Conservation (phyloP, 169 alveolate genomes). For the Theileria orientalis region DNA sequence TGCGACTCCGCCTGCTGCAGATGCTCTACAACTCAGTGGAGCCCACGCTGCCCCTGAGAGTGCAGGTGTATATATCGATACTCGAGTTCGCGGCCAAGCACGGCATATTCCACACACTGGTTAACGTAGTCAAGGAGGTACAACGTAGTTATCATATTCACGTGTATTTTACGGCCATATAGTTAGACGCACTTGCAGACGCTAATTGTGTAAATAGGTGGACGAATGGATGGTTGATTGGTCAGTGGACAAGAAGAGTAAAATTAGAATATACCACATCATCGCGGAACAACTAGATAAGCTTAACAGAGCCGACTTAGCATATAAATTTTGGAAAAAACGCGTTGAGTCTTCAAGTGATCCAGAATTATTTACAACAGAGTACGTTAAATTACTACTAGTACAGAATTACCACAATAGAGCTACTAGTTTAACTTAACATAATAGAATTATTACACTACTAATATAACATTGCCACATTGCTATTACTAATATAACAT, state of each 20-base stretch:
- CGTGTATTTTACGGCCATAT: too few species aligned
- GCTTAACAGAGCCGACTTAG: slow-evolving; percentile 51
- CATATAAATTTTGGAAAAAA: slow-evolving; percentile 42
- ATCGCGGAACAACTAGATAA: slow-evolving; percentile 68
- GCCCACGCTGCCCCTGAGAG: slow-evolving; percentile 66
- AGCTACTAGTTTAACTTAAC: neutral
- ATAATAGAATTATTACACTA: neutral
- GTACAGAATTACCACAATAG: neutral
- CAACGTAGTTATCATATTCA: neutral
- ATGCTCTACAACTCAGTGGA: slow-evolving; percentile 72
- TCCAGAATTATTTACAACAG: slow-evolving; percentile 24
- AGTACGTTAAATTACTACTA: neutral
- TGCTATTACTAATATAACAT: too few species aligned
- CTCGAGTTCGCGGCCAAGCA: slow-evolving; percentile 72
- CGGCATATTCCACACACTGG: slow-evolving; percentile 61
- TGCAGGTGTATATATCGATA: slow-evolving; percentile 62
- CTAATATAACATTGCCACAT: too few species aligned
- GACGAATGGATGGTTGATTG: slow-evolving; percentile 74
- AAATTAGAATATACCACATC: slow-evolving; percentile 61
- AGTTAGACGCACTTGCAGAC: too few species aligned
- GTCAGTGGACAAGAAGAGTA: slow-evolving; percentile 58
- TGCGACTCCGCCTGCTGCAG: slow-evolving; percentile 66
- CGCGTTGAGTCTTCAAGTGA: slow-evolving; percentile 42
- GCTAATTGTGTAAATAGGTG: slow-evolving; percentile 5
- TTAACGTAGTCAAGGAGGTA: slow-evolving; percentile 60